These are phyloP conservation scores for Xylariaceae sp. DNA, from an alignment of 2,329 filamentous ascomycete species.

Conservation along the genomic window DNA sequence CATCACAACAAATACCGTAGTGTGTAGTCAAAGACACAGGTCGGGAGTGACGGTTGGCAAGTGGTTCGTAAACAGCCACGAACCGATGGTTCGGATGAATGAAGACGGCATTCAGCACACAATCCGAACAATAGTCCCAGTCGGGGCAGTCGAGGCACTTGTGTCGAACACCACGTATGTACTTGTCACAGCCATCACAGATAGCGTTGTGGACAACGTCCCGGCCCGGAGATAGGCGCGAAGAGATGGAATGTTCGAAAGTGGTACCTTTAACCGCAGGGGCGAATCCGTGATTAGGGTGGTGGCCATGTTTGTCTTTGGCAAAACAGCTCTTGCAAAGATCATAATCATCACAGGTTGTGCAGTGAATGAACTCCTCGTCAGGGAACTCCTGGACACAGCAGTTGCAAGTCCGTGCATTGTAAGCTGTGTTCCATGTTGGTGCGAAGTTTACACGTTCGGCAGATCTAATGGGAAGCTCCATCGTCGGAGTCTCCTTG, in stretches of 20 bases:
- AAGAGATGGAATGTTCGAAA: slow-evolving; percentile 63
- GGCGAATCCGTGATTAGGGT: slow-evolving; percentile 81
- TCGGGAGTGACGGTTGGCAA: slow-evolving; percentile 47
- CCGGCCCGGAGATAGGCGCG: slow-evolving; percentile 77
- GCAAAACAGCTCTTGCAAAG: slow-evolving; percentile 83
- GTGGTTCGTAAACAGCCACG: slow-evolving; percentile 79
- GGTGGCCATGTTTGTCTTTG: slow-evolving; percentile 80
- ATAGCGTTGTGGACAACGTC: slow-evolving; percentile 83
- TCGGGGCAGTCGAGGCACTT: slow-evolving; percentile 97
- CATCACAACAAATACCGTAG: slow-evolving; percentile 90
- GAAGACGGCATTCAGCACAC: slow-evolving; percentile 66
- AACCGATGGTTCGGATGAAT: slow-evolving; percentile 87
- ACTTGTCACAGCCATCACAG: slow-evolving; percentile 91
- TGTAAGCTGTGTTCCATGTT: slow-evolving; percentile 17
- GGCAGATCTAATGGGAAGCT: slow-evolving; percentile 25
- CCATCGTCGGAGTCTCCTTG: slow-evolving; percentile 12
- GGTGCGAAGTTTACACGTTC: slow-evolving; percentile 1
- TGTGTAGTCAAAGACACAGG: slow-evolving; percentile 59
- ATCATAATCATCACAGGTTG: slow-evolving; percentile 84
- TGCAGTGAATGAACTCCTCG: slow-evolving; percentile 82
- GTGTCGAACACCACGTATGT: slow-evolving; percentile 86
- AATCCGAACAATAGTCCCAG: slow-evolving; percentile 90
- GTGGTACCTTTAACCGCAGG: slow-evolving; percentile 66
- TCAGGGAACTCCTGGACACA: slow-evolving; percentile 73
- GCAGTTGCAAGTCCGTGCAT: slow-evolving; percentile 67